These are phyloP conservation scores for Spathaspora arborariae DNA, from an alignment of 805 yeast genomes.

Conservation along the genomic window DNA sequence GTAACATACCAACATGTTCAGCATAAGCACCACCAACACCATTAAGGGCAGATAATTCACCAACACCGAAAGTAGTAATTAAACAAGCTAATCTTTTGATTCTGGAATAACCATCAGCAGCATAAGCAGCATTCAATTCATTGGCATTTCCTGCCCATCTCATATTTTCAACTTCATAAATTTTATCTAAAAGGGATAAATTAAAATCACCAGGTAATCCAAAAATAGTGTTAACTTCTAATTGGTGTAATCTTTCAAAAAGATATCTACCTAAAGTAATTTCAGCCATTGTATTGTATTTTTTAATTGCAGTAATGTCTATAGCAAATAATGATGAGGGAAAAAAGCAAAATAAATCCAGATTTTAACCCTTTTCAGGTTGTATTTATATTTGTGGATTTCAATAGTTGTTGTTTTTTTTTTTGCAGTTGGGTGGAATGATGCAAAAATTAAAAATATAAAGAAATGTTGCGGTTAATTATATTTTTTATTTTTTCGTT, in stretches of 20 bases:
- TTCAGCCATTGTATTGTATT: conserved; percentile 22
- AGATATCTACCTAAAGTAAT: conserved; percentile 73
- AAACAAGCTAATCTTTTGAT: conserved; percentile 71
- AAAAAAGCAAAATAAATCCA: neutral
- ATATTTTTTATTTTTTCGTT: neutral
- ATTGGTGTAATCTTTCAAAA: conserved; percentile 74
- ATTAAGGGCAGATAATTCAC: conserved; percentile 79
- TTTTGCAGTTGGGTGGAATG: conserved; percentile 1
- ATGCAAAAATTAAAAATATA: neutral
- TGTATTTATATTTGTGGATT: neutral
- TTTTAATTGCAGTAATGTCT: neutral
- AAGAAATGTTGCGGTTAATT: neutral
- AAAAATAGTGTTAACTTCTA: conserved; percentile 65
- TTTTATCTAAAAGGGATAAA: conserved; percentile 64
- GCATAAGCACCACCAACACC: conserved; percentile 89
- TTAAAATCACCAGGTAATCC: conserved; percentile 86
- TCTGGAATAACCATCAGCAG: conserved; percentile 87
- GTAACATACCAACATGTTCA: conserved; percentile 82
- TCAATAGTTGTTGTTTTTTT: neutral
- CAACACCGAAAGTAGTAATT: conserved; percentile 87
- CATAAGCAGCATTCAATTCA: conserved; percentile 84
- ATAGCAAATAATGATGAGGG: neutral
- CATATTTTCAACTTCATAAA: conserved; percentile 69
- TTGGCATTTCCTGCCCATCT: conserved; percentile 92
- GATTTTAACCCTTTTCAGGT: neutral